These are phyloP conservation scores for Stagonosporopsis chrysanthemi DNA, from an alignment of 2,329 filamentous ascomycete genomes.

Conservation along the genomic window DNA sequence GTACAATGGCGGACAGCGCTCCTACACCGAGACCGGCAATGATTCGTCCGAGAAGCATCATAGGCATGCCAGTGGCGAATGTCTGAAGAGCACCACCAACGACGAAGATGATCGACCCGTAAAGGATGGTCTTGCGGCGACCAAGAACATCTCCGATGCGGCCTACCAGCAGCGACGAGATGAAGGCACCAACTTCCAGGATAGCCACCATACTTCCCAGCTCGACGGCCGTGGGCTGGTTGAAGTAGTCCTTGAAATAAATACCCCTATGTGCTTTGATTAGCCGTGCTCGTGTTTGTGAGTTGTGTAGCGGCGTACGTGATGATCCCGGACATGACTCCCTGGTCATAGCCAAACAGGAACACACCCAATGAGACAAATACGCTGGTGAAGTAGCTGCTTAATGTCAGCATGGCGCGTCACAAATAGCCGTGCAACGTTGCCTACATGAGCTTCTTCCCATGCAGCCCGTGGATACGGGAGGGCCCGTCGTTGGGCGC, in stretches of 20 bases:
- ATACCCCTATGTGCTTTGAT: slow-evolving; percentile 67
- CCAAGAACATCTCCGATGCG: slow-evolving; percentile 91
- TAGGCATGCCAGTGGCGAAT: slow-evolving; percentile 79
- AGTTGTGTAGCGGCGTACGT: slow-evolving; percentile 61
- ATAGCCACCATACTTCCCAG: slow-evolving; percentile 98
- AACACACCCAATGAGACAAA: slow-evolving; percentile 88
- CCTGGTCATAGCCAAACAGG: slow-evolving; percentile 88
- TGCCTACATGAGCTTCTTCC: slow-evolving; percentile 87
- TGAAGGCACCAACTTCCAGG: slow-evolving; percentile 89
- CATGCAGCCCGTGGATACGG: slow-evolving; percentile 89
- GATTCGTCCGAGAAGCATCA: slow-evolving; percentile 73
- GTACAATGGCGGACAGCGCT: slow-evolving; percentile 60
- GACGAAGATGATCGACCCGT: slow-evolving; percentile 88
- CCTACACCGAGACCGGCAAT: slow-evolving; percentile 61
- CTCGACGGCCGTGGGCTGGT: slow-evolving; percentile 83
- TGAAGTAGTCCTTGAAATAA: slow-evolving; percentile 91
- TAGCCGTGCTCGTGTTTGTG: slow-evolving; percentile 35
- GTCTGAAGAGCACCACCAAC: slow-evolving; percentile 86
- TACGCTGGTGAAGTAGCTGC: slow-evolving; percentile 92
- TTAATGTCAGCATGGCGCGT: slow-evolving; percentile 18
- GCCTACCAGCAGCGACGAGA: slow-evolving; percentile 86
- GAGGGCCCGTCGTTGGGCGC: slow-evolving; percentile 72
- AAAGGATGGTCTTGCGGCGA: slow-evolving; percentile 86
- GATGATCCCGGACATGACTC: slow-evolving; percentile 82
- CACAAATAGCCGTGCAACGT: background rate